Evolutionary conservation across 1,284 basidiomycete species (phyloP), one percentile per base, ranked within the genome.

Genomic region (Cutaneotrichosporon cutaneum): DNA sequence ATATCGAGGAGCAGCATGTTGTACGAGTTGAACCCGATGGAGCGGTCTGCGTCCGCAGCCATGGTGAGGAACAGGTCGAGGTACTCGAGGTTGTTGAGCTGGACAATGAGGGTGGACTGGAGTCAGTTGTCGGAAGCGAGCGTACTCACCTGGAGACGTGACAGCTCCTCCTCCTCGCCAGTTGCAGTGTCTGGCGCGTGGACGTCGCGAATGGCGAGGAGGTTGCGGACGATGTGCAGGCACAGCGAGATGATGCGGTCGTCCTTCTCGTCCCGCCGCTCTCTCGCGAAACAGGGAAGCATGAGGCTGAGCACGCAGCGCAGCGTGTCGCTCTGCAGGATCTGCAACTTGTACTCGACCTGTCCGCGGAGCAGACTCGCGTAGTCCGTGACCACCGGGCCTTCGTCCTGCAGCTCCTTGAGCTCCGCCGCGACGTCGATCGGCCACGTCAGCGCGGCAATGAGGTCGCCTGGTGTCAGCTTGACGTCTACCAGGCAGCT

Each of bases 401-500:
- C 88, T 56, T 91, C 89, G 35, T 65, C 67, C 59, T 82, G 82
- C 54, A 94, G 83, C 73, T 96, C 94, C 73, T 90, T 90, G 64
- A 97, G 82, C 79, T 97, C 94, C 70, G 90, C 88, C 1, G 90
- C 89, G 63, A 96, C 82, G 78, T 97, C 91, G 62, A 97, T 94
- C 1, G 94, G 94, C 94, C 94, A 97, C 4, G 93, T 97, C 88
- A 97, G 90, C 0, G 93, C 92, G 0, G 91, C 90, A 72, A 95
- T 88, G 27, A 97, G 82, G 75, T 97, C 94, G 8, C 87, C 82
- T 83, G 16, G 22, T 13, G 56, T 59, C 44, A 57, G 54, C 36
- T 18, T 2, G 1, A 3, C n/a, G 0, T 9, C 7, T 8, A 2
- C 14, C 4, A 26, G 14, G 27, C 42, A 35, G 36, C 22, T 70